phyloP scores from a whole-genome alignment of 1,284 basidiomycete genomes.

The Rhodotorula sp. region DNA sequence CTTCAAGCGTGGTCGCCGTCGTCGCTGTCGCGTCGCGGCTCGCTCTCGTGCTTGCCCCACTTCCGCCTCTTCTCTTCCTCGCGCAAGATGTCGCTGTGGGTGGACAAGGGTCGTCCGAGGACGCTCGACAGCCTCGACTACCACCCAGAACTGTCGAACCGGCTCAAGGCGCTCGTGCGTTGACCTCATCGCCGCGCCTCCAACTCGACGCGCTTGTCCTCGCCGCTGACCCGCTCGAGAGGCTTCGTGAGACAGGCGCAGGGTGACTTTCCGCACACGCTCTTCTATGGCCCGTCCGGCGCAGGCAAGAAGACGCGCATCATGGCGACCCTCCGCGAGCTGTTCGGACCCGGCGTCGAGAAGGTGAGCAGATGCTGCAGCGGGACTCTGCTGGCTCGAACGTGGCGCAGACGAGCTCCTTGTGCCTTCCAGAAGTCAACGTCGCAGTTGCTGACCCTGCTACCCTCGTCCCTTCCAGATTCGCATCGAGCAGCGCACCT shows the following conservation, averaged over 20 bases:
- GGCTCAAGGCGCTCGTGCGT: constrained; percentile 76
- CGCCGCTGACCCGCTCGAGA: not conserved
- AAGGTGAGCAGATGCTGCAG: constrained; percentile 61
- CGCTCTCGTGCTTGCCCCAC: not conserved
- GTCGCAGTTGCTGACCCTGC: not conserved
- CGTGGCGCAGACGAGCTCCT: not conserved
- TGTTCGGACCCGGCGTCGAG: constrained; percentile 90
- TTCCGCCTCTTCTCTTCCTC: not conserved
- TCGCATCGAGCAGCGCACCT: constrained; percentile 97
- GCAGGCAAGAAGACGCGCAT: constrained; percentile 99
- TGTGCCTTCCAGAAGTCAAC: not conserved
- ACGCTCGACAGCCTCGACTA: constrained; percentile 85
- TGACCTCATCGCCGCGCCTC: not conserved
- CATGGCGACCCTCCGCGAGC: constrained; percentile 78
- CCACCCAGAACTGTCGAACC: constrained; percentile 75
- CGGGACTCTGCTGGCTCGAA: not conserved
- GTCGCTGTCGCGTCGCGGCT: constrained; percentile 1
- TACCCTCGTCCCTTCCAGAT: constrained; percentile 60
- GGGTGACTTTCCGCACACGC: constrained; percentile 89
- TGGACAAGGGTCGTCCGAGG: constrained; percentile 76
- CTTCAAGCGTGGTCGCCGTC: not conserved
- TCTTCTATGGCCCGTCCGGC: constrained; percentile 96
- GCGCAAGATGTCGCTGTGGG: constrained; percentile 36
- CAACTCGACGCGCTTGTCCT: not conserved
- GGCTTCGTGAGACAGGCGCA: constrained; percentile 17